A percentile compares a stretch with the other conserved stretches of the same genome.
These are phyloP conservation scores for Leishmania martiniquensis DNA, from an alignment of 208 protist genomes.

Conservation along the genomic window DNA sequence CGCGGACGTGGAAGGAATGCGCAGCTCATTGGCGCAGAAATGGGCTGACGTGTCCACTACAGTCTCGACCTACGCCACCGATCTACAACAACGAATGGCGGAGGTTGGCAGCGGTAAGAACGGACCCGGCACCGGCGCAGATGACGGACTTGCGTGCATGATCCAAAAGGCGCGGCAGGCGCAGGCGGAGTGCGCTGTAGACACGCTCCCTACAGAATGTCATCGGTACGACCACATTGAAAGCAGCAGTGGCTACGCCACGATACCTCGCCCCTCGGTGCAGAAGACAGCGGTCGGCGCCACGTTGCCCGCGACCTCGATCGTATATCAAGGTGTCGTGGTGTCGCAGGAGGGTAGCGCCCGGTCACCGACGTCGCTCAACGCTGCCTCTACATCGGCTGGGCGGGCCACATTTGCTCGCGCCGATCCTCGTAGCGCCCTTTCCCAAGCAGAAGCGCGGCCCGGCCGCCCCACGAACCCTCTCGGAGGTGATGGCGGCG, in stretches of 20 bases:
- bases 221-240: slow-evolving; percentile 36
- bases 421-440: not conserved
- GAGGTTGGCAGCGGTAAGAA: slow-evolving; percentile 11
- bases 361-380: not conserved
- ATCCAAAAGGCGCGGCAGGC: slow-evolving; percentile 48
- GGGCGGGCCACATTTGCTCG: not conserved
- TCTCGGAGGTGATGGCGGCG: not conserved
- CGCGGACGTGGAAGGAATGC: slow-evolving; percentile 64
- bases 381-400: not conserved
- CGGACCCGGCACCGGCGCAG: not conserved
- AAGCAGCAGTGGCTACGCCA: not conserved
- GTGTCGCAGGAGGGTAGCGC: not conserved
- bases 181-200: slow-evolving; percentile 17
- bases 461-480: slow-evolving; percentile 13
- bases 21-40: slow-evolving; percentile 42
- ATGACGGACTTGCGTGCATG: slow-evolving; percentile 54
- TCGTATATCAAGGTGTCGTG: slow-evolving; percentile 21
- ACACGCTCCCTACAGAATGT: slow-evolving; percentile 1
- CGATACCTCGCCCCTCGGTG: not conserved
- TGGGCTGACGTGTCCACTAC: slow-evolving; percentile 57
- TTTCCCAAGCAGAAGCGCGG: not conserved
- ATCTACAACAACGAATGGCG: slow-evolving; percentile 50
- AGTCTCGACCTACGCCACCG: slow-evolving; percentile 47
- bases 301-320: not conserved
- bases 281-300: not conserved